Evolutionary conservation across 208 protist species (phyloP), one percentile per base, ranked within the genome.

Genomic region (Acanthamoeba healyi): DNA sequence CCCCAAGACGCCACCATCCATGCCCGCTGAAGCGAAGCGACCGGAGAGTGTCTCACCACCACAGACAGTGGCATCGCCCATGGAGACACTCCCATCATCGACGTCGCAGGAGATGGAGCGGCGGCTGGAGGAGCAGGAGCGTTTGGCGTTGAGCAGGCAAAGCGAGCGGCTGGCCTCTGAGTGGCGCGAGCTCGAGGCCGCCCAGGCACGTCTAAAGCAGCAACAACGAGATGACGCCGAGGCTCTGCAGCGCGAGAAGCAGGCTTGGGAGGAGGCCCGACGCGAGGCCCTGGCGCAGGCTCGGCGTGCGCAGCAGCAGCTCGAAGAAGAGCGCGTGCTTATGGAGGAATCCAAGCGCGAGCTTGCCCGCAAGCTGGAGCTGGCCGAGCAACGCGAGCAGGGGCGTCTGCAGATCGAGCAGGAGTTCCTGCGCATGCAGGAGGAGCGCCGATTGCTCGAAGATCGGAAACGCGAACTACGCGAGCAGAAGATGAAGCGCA

Each of bases 361-460:
- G 70, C 70, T 81, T 0, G 38, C 15, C 19, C 70, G 29, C 1
- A 44, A 81, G 70, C 70, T 51, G 70, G 38, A 81, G 70, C 70
- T 49, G 70, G 32, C 22, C 38, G 70, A 81, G 38, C 70, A 81
- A 22, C 32, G 70, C 26, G 70, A 81, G 70, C 70, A 81, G 70
- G 70, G 70, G 12, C 38, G 36, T 4, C 36, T 9, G 70, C 70
- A 49, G 70, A 81, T 81, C 32, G 70, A 81, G 70, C 32, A 49
- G 38, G 70, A 81, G 29, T 81, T 81, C 70, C 36, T 81, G 70
- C 70, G 70, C 29, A 46, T 81, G 70, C 70, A 81, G 40, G 70
- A 81, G 40, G 70, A 81, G 70, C 29, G 38, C 10, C 70, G 70
- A 1, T 36, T 81, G 32, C 70, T 81, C 40, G 70, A 81, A 17